Conservation (phyloP, 129 eudicot species). For the Flaveria brownii region DNA sequence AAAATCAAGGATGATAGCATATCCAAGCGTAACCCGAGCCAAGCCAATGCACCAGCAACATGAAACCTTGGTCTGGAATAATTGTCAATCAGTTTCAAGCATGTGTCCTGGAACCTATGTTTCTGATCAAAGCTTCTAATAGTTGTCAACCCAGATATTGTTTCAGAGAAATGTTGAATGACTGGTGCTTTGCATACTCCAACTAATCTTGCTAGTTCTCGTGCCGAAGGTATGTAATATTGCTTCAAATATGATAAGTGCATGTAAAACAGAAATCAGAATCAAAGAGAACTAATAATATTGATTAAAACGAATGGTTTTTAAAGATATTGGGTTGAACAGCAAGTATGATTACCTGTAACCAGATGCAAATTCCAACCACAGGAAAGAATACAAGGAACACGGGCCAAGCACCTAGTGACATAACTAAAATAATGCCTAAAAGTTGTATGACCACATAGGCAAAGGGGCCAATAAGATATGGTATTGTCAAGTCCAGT, state of each 20-base stretch:
- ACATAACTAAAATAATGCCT: conserved; percentile 78
- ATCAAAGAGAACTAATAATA: not conserved
- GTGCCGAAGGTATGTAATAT: conserved; percentile 81
- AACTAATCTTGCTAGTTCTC: conserved; percentile 79
- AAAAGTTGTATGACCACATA: conserved; percentile 65
- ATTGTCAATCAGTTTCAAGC: conserved; percentile 64
- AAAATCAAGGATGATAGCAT: conserved; percentile 64
- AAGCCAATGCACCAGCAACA: conserved; percentile 70
- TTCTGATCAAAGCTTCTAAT: conserved; percentile 90
- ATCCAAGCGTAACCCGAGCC: conserved; percentile 85
- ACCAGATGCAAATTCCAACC: conserved; percentile 56
- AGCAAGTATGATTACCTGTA: conserved; percentile 51
- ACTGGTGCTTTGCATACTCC: conserved; percentile 93
- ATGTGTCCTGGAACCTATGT: conserved; percentile 54
- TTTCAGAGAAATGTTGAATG: conserved; percentile 94
- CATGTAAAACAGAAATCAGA: conserved; percentile 16
- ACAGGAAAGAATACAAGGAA: conserved; percentile 77
- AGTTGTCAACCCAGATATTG: conserved; percentile 81
- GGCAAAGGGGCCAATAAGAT: conserved; percentile 48
- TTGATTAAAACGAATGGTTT: not conserved
- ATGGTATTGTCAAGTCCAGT: conserved; percentile 65
- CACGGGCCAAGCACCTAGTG: conserved; percentile 89
- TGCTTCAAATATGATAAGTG: conserved; percentile 46
- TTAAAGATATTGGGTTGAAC: not conserved
- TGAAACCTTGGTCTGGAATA: conserved; percentile 76